Evolutionary conservation across 805 yeast species (phyloP).

Genomic region (Scheffersomyces coipomensis): DNA sequence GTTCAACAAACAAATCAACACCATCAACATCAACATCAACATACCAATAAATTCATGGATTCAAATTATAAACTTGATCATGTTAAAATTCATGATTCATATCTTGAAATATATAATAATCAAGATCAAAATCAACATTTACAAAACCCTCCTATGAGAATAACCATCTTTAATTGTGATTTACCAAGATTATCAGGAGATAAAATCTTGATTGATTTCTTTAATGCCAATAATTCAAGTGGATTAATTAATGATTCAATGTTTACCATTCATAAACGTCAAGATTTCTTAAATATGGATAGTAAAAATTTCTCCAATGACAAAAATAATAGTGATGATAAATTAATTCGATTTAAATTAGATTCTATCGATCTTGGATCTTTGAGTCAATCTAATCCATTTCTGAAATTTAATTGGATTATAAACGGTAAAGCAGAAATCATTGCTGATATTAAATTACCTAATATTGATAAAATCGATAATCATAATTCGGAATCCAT

Average conservation of each 20-base stretch:
- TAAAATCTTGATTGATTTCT: constrained; percentile 61
- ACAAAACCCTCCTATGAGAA: constrained; percentile 33
- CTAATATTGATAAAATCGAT: constrained; percentile 38
- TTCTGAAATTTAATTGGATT: constrained; percentile 66
- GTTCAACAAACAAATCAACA: constrained; percentile 7
- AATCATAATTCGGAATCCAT: constrained; percentile 17
- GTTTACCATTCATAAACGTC: constrained; percentile 76
- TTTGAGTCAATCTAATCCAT: constrained; percentile 20
- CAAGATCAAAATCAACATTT: constrained; percentile 6
- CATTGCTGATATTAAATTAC: constrained; percentile 70
- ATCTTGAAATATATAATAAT: constrained; percentile 35
- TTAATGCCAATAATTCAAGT: constrained; percentile 67
- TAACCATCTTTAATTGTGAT: constrained; percentile 65
- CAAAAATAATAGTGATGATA: constrained; percentile 23
- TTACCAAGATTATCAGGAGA: constrained; percentile 58
- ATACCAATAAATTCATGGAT: constrained; percentile 16
- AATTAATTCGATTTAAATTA: constrained; percentile 35
- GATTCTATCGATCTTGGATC: constrained; percentile 41
- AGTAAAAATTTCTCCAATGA: constrained; percentile 18
- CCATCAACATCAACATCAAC: neutral
- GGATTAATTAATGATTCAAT: constrained; percentile 75
- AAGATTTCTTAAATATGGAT: constrained; percentile 31
- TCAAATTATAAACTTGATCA: constrained; percentile 30
- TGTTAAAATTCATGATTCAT: constrained; percentile 53
- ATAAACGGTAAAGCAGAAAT: constrained; percentile 69